phyloP scores from a whole-genome alignment of 371 early-diverging fungal genomes.

The Furculomyces boomerangus region DNA sequence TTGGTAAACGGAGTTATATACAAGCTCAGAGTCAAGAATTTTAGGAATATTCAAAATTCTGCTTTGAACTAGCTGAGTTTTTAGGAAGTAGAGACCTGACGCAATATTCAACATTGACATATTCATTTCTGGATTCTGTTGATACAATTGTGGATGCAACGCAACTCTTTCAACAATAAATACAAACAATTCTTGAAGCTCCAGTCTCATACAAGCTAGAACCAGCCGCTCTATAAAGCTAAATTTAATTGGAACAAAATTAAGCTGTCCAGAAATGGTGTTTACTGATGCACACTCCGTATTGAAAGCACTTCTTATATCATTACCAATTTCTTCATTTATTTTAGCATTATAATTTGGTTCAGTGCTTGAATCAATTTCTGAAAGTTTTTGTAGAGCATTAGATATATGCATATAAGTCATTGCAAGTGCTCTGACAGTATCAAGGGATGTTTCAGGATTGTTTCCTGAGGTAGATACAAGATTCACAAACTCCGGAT shows the following conservation, averaged over 20 bases:
- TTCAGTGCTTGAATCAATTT: not conserved
- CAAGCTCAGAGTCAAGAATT: not conserved
- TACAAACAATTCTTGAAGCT: not conserved
- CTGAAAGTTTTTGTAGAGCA: not conserved
- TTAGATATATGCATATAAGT: constrained; percentile 1
- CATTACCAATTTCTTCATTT: not conserved
- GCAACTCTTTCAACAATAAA: not conserved
- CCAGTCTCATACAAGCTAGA: not conserved
- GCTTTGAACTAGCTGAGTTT: not conserved
- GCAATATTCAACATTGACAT: not conserved
- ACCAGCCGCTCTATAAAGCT: not conserved
- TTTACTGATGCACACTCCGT: not conserved
- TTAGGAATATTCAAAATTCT: not conserved
- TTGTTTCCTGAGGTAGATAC: too few species aligned
- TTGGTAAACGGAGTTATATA: not conserved
- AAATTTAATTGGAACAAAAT: not conserved
- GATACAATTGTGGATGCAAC: not conserved
- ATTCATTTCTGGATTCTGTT: not conserved
- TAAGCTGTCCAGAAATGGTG: not conserved
- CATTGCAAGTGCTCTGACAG: not conserved
- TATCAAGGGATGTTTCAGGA: too few species aligned
- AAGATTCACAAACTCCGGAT: not conserved
- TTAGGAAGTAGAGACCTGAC: not conserved
- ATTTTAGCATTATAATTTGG: not conserved
- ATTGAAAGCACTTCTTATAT: not conserved